phyloP scores from a whole-genome alignment of 257 asterid species.

The Vinca minor region DNA sequence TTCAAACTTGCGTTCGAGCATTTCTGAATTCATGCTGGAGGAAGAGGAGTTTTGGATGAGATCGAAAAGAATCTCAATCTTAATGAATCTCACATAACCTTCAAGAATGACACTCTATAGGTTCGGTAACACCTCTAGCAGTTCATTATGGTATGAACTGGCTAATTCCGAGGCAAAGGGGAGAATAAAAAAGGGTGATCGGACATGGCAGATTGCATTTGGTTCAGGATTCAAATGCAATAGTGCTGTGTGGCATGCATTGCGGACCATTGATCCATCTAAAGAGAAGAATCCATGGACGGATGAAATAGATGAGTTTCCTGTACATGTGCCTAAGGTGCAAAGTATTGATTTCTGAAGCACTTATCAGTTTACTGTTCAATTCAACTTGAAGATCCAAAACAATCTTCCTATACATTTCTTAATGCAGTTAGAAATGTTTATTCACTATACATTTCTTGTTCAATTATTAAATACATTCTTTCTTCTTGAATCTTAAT shows the following conservation, averaged over 20 bases:
- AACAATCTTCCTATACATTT: not conserved
- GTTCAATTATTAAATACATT: not conserved
- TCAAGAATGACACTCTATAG: constrained; percentile 39
- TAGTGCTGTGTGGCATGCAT: constrained; percentile 33
- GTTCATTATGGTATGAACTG: constrained; percentile 36
- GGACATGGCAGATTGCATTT: constrained; percentile 35
- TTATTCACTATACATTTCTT: not conserved
- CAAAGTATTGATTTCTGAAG: not conserved
- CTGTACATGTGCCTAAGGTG: constrained; percentile 21
- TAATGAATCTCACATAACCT: constrained; percentile 25
- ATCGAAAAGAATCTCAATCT: constrained; percentile 24
- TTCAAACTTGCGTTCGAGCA: constrained; percentile 39
- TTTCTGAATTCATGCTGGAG: constrained; percentile 36
- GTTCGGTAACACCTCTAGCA: constrained; percentile 36
- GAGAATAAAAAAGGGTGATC: constrained; percentile 27
- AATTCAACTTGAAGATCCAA: not conserved
- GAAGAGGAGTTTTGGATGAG: constrained; percentile 28
- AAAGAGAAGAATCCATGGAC: constrained; percentile 31
- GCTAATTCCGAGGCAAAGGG: constrained; percentile 37
- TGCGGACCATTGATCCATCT: constrained; percentile 25
- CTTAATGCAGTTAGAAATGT: too few relatives aligned
- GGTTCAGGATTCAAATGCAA: constrained; percentile 38
- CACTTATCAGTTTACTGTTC: not conserved
- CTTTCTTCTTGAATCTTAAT: not conserved
- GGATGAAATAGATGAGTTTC: constrained; percentile 29